Conservation (phyloP, 1,284 basidiomycete species). For the Cryptococcus sp. region DNA sequence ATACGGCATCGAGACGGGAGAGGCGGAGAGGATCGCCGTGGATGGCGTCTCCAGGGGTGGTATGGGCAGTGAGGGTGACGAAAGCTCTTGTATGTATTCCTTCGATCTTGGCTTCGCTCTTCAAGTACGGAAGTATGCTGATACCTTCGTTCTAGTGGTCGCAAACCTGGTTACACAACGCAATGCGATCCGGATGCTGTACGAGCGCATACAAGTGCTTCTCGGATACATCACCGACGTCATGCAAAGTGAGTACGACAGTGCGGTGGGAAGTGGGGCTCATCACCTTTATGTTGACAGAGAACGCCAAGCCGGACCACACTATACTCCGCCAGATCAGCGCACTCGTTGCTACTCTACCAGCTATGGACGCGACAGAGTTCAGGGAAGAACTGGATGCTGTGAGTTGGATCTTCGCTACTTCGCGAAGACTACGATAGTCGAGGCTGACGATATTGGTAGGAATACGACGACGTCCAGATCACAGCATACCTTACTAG, state of each 20-base stretch:
- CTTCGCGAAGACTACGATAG: background rate
- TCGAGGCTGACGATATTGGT: slow-evolving; percentile 1
- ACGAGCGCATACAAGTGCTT: slow-evolving; percentile 81
- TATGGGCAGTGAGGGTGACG: slow-evolving; percentile 64
- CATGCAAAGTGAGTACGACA: slow-evolving; percentile 62
- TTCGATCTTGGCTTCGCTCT: background rate
- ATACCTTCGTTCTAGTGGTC: slow-evolving; percentile 64
- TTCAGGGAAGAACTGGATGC: slow-evolving; percentile 85
- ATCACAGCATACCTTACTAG: slow-evolving; percentile 84
- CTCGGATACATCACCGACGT: slow-evolving; percentile 78
- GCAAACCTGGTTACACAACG: slow-evolving; percentile 86
- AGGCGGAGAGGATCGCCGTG: slow-evolving; percentile 96
- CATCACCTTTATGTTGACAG: slow-evolving; percentile 50
- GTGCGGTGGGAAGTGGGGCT: background rate
- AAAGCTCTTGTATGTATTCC: slow-evolving; percentile 54
- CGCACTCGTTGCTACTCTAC: slow-evolving; percentile 80
- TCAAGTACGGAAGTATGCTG: background rate
- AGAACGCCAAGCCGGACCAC: slow-evolving; percentile 70
- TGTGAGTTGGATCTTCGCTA: slow-evolving; percentile 55
- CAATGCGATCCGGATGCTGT: slow-evolving; percentile 93
- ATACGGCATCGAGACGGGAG: slow-evolving; percentile 84
- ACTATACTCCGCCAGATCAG: slow-evolving; percentile 78
- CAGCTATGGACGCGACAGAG: slow-evolving; percentile 73
- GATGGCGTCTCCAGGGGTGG: slow-evolving; percentile 90
- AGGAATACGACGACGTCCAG: slow-evolving; percentile 97